A percentile compares a stretch with the other conserved stretches of the same genome.
Evolutionary conservation across 2,329 filamentous ascomycete species (phyloP).

Genomic region (Phialemonium atrogriseum): DNA sequence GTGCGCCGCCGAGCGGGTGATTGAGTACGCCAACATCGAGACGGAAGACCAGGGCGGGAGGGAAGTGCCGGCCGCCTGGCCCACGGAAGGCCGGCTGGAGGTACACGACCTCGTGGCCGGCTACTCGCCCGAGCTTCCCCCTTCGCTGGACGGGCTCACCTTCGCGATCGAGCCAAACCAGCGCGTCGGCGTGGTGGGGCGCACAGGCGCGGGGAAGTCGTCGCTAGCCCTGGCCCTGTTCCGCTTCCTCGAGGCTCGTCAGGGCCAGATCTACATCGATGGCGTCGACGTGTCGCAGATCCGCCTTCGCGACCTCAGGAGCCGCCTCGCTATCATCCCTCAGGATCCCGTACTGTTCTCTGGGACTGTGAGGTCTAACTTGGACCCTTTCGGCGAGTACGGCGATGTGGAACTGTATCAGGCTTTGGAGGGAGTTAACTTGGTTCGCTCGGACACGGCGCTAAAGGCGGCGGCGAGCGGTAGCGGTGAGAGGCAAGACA

Average conservation of each 20-base stretch:
- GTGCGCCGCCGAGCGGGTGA: constrained; percentile 68
- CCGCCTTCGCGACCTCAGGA: constrained; percentile 60
- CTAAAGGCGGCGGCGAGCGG: too few relatives aligned
- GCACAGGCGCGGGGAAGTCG: constrained; percentile 72
- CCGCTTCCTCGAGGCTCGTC: constrained; percentile 63
- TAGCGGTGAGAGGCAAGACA: too few relatives aligned
- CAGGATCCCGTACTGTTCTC: constrained; percentile 77
- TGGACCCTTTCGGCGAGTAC: constrained; percentile 71
- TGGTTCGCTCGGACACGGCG: constrained; percentile 39
- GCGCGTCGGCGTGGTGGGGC: constrained; percentile 65
- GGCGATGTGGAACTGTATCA: constrained; percentile 68
- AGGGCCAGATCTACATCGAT: constrained; percentile 62
- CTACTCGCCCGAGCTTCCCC: constrained; percentile 63
- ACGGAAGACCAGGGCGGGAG: constrained; percentile 57
- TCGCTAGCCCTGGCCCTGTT: constrained; percentile 69
- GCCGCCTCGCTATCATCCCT: constrained; percentile 72
- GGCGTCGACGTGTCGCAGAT: constrained; percentile 68
- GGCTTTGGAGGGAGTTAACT: constrained; percentile 64
- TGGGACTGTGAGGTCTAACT: constrained; percentile 66
- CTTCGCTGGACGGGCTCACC: constrained; percentile 60
- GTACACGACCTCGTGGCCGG: constrained; percentile 63
- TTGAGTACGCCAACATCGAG: constrained; percentile 63
- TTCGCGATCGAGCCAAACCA: constrained; percentile 61
- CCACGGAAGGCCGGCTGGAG: constrained; percentile 62
- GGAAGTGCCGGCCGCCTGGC: constrained; percentile 64